These are phyloP conservation scores for Vicia faba DNA, from an alignment of 306 rosid species.

Conservation along the genomic window DNA sequence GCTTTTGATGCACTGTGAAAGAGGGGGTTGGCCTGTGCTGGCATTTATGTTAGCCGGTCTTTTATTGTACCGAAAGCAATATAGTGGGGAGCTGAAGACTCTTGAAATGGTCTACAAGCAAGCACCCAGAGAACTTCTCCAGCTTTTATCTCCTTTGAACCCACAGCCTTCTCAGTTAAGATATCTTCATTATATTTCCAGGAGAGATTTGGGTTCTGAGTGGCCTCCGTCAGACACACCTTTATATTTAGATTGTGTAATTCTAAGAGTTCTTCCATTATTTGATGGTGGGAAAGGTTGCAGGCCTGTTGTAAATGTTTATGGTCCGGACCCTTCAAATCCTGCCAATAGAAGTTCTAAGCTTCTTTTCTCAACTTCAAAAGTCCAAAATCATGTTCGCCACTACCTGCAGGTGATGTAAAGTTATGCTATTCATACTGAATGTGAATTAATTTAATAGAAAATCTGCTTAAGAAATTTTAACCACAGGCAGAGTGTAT, in stretches of 20 bases:
- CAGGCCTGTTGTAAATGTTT: constrained; percentile 78
- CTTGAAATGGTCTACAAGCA: constrained; percentile 99
- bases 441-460: constrained; percentile 32
- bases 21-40: constrained; percentile 98
- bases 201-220: constrained; percentile 85
- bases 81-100: constrained; percentile 86
- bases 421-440: constrained; percentile 36
- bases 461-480: constrained; percentile 50
- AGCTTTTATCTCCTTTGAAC: constrained; percentile 75
- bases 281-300: constrained; percentile 79
- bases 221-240: constrained; percentile 96
- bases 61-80: constrained; percentile 80
- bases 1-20: constrained; percentile 94
- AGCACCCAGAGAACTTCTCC: constrained; percentile 92
- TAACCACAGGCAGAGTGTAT: constrained; percentile 86
- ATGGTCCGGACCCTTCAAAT: constrained; percentile 83
- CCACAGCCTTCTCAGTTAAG: constrained; percentile 95
- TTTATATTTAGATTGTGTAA: constrained; percentile 75
- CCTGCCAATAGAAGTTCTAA: constrained; percentile 71
- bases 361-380: constrained; percentile 77
- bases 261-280: constrained; percentile 75
- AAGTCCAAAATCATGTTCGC: constrained; percentile 50
- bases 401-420: constrained; percentile 83
- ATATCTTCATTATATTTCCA: constrained; percentile 94
- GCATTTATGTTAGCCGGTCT: constrained; percentile 97